phyloP scores from a whole-genome alignment of 345 rosid species.

The Durio zibethinus region DNA sequence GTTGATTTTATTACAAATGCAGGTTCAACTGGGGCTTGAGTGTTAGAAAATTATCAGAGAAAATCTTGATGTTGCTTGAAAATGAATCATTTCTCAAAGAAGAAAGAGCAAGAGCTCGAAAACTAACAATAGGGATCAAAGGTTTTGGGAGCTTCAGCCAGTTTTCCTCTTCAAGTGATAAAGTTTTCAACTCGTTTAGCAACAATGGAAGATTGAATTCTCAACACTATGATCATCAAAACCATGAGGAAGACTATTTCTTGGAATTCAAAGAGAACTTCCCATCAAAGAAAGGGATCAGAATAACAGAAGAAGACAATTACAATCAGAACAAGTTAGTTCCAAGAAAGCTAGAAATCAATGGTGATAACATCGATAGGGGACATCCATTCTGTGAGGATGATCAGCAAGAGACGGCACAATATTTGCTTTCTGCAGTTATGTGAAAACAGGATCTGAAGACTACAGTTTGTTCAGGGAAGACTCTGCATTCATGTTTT shows the following conservation, averaged over 20 bases:
- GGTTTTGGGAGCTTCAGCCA: conserved; percentile 34
- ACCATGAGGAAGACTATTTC: conserved; percentile 2
- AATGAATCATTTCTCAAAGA: conserved; percentile 39
- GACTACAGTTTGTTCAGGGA: background rate
- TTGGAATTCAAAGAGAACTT: conserved; percentile 3
- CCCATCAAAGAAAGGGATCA: background rate
- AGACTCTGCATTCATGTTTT: background rate
- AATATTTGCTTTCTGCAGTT: background rate
- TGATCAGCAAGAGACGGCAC: background rate
- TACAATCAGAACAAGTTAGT: background rate
- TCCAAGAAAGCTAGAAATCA: background rate
- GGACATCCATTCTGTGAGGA: conserved; percentile 19
- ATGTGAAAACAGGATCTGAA: background rate
- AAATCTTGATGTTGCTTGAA: conserved; percentile 47
- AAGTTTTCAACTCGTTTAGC: background rate
- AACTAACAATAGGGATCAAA: conserved; percentile 47
- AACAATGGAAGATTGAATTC: conserved; percentile 27
- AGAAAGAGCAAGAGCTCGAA: conserved; percentile 52
- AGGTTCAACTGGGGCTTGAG: conserved; percentile 68
- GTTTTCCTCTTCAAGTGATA: background rate
- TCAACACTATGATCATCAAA: background rate
- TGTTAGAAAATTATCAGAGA: conserved; percentile 41
- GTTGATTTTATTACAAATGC: background rate
- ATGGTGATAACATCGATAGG: background rate
- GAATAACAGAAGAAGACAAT: background rate